Evolutionary conservation across 495 filamentous ascomycete species (phyloP).

Genomic region (Tuber brumale): DNA sequence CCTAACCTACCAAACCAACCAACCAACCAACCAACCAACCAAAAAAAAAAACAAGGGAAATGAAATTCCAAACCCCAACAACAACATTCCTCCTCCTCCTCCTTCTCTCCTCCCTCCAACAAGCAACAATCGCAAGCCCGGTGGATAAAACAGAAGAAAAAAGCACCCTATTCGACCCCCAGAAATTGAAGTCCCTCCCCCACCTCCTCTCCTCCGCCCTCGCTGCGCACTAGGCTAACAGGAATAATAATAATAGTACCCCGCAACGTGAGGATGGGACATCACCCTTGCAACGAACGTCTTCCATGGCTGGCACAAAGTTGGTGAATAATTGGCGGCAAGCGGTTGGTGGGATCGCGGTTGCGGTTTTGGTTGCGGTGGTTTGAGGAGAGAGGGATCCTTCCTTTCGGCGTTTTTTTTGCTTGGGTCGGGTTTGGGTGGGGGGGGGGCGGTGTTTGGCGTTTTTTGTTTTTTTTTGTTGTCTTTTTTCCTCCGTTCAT

Average conservation of each 20-base stretch:
- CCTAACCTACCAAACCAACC: background rate
- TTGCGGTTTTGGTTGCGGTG: conserved; percentile 37
- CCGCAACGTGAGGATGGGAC: background rate
- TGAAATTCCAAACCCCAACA: background rate
- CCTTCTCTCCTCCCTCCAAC: background rate
- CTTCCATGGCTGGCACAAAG: conserved; percentile 25
- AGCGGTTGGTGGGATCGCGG: conserved; percentile 33
- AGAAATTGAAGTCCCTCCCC: background rate
- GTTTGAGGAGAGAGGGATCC: conserved; percentile 9
- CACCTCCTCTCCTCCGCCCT: background rate
- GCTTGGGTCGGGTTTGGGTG: background rate
- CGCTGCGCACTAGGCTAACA: no score
- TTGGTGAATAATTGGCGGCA: conserved; percentile 33
- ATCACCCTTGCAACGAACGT: background rate
- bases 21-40: background rate
- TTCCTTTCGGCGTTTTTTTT: background rate
- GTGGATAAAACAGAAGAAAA: background rate
- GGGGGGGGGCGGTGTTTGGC: no score
- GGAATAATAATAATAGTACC: background rate
- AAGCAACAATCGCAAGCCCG: no score
- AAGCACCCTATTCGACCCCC: background rate
- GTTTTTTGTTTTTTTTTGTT: no score
- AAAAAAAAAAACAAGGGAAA: background rate
- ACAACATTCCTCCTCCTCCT: background rate
- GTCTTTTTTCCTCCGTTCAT: no score